phyloP scores from a whole-genome alignment of 2,329 filamentous ascomycete genomes.

The Aspergillus pseudoterreus region DNA sequence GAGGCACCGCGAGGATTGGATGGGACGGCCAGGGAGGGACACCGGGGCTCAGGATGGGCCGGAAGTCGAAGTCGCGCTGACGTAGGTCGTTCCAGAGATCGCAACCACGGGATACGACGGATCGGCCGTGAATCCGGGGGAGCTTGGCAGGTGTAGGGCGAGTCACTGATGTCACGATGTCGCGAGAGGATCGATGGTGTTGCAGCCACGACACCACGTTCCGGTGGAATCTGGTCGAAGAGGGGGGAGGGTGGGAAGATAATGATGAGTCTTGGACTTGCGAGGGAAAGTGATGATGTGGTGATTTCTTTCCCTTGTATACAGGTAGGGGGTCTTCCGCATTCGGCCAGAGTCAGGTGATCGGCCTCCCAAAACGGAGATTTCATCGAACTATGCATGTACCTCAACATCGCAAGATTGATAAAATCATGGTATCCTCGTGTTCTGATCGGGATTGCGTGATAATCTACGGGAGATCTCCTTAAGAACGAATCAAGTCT shows the following conservation, averaged over 20 bases:
- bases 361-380: background rate
- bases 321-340: constrained; percentile 2
- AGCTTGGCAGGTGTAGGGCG: constrained; percentile 4
- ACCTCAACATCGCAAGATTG: no score
- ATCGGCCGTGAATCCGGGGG: constrained; percentile 4
- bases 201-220: background rate
- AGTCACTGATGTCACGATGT: constrained; percentile 19
- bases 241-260: background rate
- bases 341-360: constrained; percentile 4
- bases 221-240: background rate
- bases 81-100: constrained; percentile 27
- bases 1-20: constrained; percentile 4
- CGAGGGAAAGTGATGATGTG: background rate
- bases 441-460: no score
- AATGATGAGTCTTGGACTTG: background rate
- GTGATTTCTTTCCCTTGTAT: constrained; percentile 3
- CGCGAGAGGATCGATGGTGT: background rate
- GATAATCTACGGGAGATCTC: background rate
- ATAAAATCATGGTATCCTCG: no score
- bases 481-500: background rate
- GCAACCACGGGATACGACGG: constrained; percentile 17
- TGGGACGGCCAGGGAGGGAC: constrained; percentile 8
- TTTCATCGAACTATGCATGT: no score
- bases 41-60: constrained; percentile 12
- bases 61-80: constrained; percentile 27